Evolutionary conservation across 2,329 filamentous ascomycete genomes (phyloP).

Genomic region (Apiospora marii): DNA sequence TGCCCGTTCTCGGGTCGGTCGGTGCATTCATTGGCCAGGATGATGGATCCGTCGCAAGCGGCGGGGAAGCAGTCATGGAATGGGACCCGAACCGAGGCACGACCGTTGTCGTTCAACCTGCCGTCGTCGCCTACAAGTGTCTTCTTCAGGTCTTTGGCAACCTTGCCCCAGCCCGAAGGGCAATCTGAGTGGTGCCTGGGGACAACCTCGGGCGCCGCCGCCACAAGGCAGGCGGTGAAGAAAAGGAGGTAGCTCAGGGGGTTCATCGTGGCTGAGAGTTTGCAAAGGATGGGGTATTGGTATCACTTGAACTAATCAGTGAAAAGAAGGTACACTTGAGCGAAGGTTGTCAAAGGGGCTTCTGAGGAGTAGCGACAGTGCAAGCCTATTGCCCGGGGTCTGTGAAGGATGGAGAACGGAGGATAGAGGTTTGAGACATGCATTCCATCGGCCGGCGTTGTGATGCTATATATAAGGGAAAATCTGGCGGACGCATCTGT

Average conservation of each 20-base stretch:
- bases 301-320: background rate
- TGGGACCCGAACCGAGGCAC: conserved; percentile 37
- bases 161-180: conserved; percentile 37
- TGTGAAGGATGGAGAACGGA: background rate
- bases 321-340: background rate
- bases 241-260: background rate
- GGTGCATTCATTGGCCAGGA: conserved; percentile 39
- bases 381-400: background rate
- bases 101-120: conserved; percentile 37
- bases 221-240: background rate
- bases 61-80: conserved; percentile 43
- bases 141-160: conserved; percentile 35
- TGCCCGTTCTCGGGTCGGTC: conserved; percentile 38
- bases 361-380: background rate
- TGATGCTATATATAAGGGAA: background rate
- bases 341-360: background rate
- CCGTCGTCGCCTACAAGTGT: conserved; percentile 33
- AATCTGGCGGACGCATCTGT: too few species aligned
- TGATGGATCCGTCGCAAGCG: conserved; percentile 40
- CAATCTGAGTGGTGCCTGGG: conserved; percentile 27
- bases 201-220: background rate
- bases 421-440: background rate
- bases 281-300: background rate
- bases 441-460: background rate
- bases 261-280: background rate